Percentiles rank a stretch among this genome's conserved stretches.
These are phyloP conservation scores for Lachnellula arida DNA, from an alignment of 2,329 filamentous ascomycete genomes.

Conservation along the genomic window DNA sequence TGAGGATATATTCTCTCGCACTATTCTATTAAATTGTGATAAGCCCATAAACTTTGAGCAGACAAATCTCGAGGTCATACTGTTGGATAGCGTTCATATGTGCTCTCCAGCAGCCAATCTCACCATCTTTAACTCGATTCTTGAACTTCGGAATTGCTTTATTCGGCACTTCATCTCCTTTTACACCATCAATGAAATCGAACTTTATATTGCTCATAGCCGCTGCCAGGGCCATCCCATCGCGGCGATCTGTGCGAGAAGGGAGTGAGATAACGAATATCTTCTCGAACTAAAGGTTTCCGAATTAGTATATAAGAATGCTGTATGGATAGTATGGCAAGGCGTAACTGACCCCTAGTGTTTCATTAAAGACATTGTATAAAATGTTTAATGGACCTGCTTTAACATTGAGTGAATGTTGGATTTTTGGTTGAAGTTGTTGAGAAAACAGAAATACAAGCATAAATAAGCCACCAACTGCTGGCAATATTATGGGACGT, in stretches of 20 bases:
- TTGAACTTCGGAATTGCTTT: constrained; percentile 36
- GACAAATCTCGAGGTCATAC: constrained; percentile 9
- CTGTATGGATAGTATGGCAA: neutral
- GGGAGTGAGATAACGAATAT: constrained; percentile 43
- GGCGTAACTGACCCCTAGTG: neutral
- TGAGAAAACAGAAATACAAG: too few relatives aligned
- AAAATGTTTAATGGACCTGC: too few relatives aligned
- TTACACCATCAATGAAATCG: constrained; percentile 40
- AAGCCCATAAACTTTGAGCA: neutral
- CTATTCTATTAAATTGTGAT: constrained; percentile 22
- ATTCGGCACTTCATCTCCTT: constrained; percentile 35
- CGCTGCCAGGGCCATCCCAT: constrained; percentile 40
- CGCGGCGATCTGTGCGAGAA: constrained; percentile 43
- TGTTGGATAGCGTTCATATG: constrained; percentile 36
- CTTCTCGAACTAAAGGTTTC: constrained; percentile 34
- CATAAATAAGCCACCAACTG: too few relatives aligned
- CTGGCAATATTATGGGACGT: too few relatives aligned
- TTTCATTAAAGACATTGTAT: neutral
- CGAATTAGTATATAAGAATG: neutral
- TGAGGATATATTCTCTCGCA: constrained; percentile 32
- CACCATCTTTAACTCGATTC: constrained; percentile 23
- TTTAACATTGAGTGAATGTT: too few relatives aligned
- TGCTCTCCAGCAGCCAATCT: constrained; percentile 37
- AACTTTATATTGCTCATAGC: constrained; percentile 38
- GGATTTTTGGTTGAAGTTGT: too few relatives aligned